Base-by-base conservation (phyloP, 2,329 filamentous ascomycete genomes). In the Aspergillus tanneri region DNA sequence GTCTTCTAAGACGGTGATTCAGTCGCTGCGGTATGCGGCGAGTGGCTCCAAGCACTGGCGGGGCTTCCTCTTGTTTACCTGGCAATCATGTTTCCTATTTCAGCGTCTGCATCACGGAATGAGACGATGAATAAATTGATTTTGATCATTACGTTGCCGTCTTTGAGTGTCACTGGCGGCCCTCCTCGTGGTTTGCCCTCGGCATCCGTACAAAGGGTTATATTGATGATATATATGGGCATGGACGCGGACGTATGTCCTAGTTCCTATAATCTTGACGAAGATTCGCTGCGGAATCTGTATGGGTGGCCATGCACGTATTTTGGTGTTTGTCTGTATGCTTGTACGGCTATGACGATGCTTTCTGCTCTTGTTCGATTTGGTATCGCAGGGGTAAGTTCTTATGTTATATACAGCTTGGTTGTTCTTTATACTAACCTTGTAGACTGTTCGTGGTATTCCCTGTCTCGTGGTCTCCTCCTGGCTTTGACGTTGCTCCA, bases 71-170 rank as follows among this genome's bases (percentile, higher is more conserved):
- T 37, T 1, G 38, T 56, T 10, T 34, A 50, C 21, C 28, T 34
- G 5, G 12, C 52, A 3, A 51, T 56, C 39, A 45, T 56, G 21
- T 34, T 54, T 35, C 49, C 54, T 3, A 49, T 56, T 21, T 56
- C 37, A 37, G 14, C 42, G 53, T 5, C 49, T 56, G 8, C 34
- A 53, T n/a, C 38, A 52, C 4, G 43, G 50, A 30, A 37, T 23
- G 23, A 42, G 4, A 35, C 19, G 11, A 28, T 49, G 11, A 27
- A 16, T 1, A 48, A 39, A 2, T 28, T 46, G 4, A 45, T 47
- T 12, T 41, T 47, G n/a, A 14, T 46, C 27, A 27, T 40, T 6
- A 45, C 54, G 24, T 39, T 42, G 0, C 9, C 24, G 8, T 42
- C 42, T n/a, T 11, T 56, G n/a, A 39, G 10, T 2, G 6, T 56